Conservation (phyloP, 495 filamentous ascomycete genomes). For the Tuber brumale region DNA sequence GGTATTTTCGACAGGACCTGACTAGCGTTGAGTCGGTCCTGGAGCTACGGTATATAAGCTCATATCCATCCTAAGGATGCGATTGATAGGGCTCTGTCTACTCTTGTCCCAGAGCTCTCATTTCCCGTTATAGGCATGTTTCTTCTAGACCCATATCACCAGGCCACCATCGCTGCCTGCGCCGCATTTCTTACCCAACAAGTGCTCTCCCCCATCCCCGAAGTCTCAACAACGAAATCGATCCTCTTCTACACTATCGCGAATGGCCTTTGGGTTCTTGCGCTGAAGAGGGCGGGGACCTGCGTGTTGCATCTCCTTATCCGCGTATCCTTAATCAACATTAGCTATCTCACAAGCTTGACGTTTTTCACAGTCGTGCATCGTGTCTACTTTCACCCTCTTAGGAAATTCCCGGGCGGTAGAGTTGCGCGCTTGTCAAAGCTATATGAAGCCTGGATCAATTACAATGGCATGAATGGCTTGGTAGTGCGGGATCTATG, state of each 20-base stretch:
- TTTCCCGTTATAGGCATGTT: background rate
- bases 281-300: background rate
- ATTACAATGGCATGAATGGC: conserved; percentile 12
- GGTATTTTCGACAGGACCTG: background rate
- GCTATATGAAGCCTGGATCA: conserved; percentile 20
- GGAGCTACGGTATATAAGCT: background rate
- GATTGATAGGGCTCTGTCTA: background rate
- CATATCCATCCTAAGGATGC: background rate
- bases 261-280: background rate
- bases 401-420: conserved; percentile 16
- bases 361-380: conserved; percentile 13
- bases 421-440: conserved; percentile 20
- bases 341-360: conserved; percentile 17
- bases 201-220: conserved; percentile 20
- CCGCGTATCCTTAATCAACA: conserved; percentile 14
- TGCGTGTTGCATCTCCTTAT: background rate
- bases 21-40: background rate
- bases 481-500: conserved; percentile 12
- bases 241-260: conserved; percentile 12
- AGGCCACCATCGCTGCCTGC: background rate
- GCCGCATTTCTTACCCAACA: conserved; percentile 4
- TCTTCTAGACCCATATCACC: background rate
- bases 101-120: background rate
- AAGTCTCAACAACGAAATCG: conserved; percentile 18
- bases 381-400: conserved; percentile 30